Evolutionary conservation across 2,329 filamentous ascomycete species (phyloP).

Genomic region (Aschersonia sp.): DNA sequence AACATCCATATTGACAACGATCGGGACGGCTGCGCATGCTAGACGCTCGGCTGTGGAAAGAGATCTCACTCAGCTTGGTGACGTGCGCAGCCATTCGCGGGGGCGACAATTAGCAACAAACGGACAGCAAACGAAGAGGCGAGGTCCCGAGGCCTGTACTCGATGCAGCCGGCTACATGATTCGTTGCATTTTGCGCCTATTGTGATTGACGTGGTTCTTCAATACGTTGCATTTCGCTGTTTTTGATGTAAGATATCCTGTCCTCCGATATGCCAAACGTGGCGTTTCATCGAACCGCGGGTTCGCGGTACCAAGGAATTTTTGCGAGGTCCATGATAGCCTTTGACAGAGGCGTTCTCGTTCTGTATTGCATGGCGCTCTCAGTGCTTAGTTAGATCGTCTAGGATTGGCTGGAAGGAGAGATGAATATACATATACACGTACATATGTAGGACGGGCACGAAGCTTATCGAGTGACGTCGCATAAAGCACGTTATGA

Average conservation of each 20-base stretch:
- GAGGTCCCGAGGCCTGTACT: no score
- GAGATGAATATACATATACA: no score
- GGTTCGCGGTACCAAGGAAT: no score
- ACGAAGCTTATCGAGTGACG: no score
- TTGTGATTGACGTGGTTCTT: background rate
- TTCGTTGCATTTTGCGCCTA: background rate
- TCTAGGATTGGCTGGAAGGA: background rate
- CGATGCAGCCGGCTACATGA: no score
- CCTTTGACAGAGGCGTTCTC: background rate
- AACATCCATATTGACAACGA: constrained; percentile 95
- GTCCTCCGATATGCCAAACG: background rate
- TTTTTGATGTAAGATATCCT: background rate
- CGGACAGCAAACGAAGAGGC: no score
- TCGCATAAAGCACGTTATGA: no score
- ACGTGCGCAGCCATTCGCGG: no score
- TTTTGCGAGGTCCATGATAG: no score
- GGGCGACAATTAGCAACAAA: no score
- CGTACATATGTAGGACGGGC: no score
- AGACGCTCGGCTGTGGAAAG: constrained; percentile 8
- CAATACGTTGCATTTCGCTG: background rate
- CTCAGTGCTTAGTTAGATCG: background rate
- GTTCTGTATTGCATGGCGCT: background rate
- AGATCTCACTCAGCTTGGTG: no score
- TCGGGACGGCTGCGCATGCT: constrained; percentile 87
- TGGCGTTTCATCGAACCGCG: background rate